Base-by-base conservation (phyloP, 2,329 filamentous ascomycete genomes). In the Arthrobotrys conoides region DNA sequence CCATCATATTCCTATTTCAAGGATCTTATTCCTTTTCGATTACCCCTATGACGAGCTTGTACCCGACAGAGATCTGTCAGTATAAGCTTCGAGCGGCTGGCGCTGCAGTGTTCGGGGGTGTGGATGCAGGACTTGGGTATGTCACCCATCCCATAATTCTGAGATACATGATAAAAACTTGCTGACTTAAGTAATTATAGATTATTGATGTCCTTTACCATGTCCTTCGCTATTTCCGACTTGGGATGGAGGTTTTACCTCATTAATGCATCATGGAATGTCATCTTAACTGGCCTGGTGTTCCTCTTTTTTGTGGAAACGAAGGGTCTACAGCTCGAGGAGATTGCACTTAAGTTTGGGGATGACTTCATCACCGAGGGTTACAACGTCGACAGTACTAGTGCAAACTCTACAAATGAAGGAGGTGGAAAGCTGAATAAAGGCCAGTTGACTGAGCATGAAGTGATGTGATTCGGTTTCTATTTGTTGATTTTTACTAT, bases 1-100 rank as follows among this genome's bases (percentile, higher is more conserved):
- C 83, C 0, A 79, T 83, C 6, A 83, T 84, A 14, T 84, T 84
- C 71, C 78, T 84, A 6, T 84, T 84, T 76, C 83, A 83, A 30
- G 84, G 82, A 1, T 82, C 81, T 41, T 84, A 84, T 46, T 80
- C 82, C 2, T 84, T 84, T 48, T 81, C 82, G 1, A 83, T 84
- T 30, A 85, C 83, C 1, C 83, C 84, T 0, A 81, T 85, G 80
- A 83, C 83, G 0, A 82, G 82, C 33, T 57, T 84, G 27, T 85
- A 84, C 53, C 83, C 83, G 1, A 82, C 83, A 0, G 83, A 84
- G 51, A 82, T 84, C 3, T 82, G 83, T 0, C 82, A 81, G 5
- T 84, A 82, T 79, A 82, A 83, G 30, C 78, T 85, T 1, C 82
- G 84, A 5, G 81, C 83, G 0, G 82, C 81, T 0, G 83, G 84